Evolutionary conservation across 257 asterid genomes (phyloP).

Genomic region (Ophiorrhiza pumila): DNA sequence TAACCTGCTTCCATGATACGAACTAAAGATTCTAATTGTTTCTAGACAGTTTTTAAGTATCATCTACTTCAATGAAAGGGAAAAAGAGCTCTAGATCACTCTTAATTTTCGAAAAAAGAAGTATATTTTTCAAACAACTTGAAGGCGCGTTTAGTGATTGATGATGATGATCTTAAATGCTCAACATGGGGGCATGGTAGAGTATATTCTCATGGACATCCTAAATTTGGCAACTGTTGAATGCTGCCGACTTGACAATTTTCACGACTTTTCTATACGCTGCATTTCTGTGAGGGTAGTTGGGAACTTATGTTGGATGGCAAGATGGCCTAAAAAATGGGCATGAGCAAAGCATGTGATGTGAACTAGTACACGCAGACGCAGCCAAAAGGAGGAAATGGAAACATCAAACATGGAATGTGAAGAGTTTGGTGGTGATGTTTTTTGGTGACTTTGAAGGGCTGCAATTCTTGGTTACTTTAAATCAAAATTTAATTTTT

Average conservation of each 20-base stretch:
- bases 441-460: slow-evolving; percentile 10
- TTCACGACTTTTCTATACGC: not conserved
- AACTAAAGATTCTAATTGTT: too few relatives aligned
- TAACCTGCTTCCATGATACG: too few relatives aligned
- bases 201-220: slow-evolving; percentile 1
- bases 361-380: not conserved
- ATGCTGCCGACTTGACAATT: not conserved
- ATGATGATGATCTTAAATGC: too few relatives aligned
- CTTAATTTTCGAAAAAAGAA: too few relatives aligned
- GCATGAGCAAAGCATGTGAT: slow-evolving; percentile 13
- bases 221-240: not conserved
- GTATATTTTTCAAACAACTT: too few relatives aligned
- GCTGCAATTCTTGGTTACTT: slow-evolving; percentile 14
- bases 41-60: too few relatives aligned
- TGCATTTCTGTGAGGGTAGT: not conserved
- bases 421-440: not conserved
- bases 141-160: too few relatives aligned
- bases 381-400: not conserved
- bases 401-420: not conserved
- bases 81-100: too few relatives aligned
- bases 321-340: not conserved
- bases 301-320: not conserved
- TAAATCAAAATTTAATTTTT: not conserved
- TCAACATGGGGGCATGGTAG: too few relatives aligned
- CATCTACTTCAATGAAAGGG: too few relatives aligned